These are phyloP conservation scores for Hamigera avellanea DNA, from an alignment of 495 filamentous ascomycete species.

Conservation along the genomic window DNA sequence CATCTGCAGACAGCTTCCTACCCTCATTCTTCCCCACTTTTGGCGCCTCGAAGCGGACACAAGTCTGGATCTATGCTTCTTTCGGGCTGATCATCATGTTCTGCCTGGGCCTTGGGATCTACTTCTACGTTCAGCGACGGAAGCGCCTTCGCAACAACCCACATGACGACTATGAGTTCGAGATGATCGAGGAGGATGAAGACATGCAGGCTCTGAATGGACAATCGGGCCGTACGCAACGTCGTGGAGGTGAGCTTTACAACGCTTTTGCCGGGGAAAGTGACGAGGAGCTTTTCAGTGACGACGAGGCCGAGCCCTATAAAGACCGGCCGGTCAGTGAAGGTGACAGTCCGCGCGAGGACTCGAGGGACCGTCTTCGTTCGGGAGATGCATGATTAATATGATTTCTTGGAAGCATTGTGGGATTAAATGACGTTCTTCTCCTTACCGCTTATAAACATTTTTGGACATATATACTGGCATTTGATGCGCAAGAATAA, in stretches of 20 bases:
- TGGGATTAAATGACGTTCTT: too few relatives aligned
- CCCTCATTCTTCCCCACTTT: constrained; percentile 93
- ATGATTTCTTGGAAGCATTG: too few relatives aligned
- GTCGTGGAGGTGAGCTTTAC: constrained; percentile 75
- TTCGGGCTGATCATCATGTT: constrained; percentile 76
- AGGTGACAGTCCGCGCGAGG: constrained; percentile 6
- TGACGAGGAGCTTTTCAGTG: constrained; percentile 57
- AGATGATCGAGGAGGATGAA: constrained; percentile 79
- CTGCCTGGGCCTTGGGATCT: constrained; percentile 65
- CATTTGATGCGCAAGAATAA: too few relatives aligned
- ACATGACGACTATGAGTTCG: constrained; percentile 88
- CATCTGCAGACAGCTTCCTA: constrained; percentile 48
- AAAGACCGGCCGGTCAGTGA: constrained; percentile 18
- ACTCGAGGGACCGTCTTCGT: too few relatives aligned
- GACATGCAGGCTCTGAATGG: constrained; percentile 44
- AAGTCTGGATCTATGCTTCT: constrained; percentile 90
- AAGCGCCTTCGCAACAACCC: constrained; percentile 62
- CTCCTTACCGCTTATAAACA: too few relatives aligned
- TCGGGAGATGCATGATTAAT: too few relatives aligned
- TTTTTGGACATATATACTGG: too few relatives aligned
- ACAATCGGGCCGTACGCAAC: constrained; percentile 25
- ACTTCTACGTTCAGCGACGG: constrained; percentile 66
- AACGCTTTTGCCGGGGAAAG: constrained; percentile 81
- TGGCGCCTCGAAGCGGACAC: constrained; percentile 77
- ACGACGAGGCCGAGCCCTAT: constrained; percentile 41